Conservation (phyloP, 2,329 filamentous ascomycete genomes). For the Dothistroma pini region DNA sequence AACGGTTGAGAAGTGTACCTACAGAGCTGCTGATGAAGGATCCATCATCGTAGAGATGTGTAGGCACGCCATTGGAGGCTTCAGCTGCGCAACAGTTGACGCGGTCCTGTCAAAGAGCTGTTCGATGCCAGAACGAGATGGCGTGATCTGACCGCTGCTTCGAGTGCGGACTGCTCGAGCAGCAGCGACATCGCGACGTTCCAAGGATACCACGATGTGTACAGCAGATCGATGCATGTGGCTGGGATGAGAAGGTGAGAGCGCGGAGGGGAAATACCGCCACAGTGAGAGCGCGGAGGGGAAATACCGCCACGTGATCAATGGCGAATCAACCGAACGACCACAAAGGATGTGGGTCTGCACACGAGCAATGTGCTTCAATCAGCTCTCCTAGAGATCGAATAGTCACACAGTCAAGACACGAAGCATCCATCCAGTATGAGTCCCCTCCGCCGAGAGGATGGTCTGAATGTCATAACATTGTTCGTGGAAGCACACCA, state of each 20-base stretch:
- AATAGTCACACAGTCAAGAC: no score
- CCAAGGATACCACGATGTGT: neutral
- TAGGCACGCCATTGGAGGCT: neutral
- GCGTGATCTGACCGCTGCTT: neutral
- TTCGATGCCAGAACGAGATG: neutral
- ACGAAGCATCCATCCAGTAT: no score
- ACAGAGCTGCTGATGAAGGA: neutral
- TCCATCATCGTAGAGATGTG: neutral
- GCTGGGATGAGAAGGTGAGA: no score
- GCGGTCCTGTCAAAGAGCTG: neutral
- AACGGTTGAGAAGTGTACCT: neutral
- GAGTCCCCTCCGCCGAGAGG: no score
- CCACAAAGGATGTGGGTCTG: no score
- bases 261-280: no score
- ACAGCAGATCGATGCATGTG: no score
- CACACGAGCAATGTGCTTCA: no score
- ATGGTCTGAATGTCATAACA: neutral
- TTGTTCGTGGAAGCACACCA: neutral
- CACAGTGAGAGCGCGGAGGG: no score
- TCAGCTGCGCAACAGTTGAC: neutral
- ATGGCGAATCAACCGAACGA: no score
- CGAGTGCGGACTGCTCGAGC: conserved; percentile 1
- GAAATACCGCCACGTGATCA: no score
- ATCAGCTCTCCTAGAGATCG: no score
- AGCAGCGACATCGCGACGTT: neutral